Base-by-base conservation (phyloP, 352 stramenopile genomes). In the Phytopythium boreale region DNA sequence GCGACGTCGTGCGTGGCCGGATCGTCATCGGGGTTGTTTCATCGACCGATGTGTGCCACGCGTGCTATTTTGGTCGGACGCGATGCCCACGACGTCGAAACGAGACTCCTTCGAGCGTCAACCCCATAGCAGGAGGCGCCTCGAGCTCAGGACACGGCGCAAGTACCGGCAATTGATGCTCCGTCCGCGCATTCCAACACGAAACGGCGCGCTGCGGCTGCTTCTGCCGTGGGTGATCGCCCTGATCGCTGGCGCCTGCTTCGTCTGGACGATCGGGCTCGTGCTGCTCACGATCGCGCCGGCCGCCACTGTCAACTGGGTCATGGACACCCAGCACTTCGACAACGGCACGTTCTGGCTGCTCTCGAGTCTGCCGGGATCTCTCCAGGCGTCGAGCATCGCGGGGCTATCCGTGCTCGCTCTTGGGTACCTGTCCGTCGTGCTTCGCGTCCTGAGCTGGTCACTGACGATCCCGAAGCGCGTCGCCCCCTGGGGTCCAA, bases 281-380 rank as follows among this genome's bases (percentile, higher is more conserved):
- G 52, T 74, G 19, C 26, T 71, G 14, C 36, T 80, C 2, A 76
- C 64, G n/a, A 36, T 70, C 6, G 39, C 43, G 4, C 70, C 70
- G 0, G 76, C 62, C 11, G 53, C 64, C n/a, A 77, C 58, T 0
- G 68, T 76, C 27, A 80, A 77, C 36, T 46, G 31, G 11, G 57
- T 76, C 47, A 77, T 77, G 68, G 58, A 66, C 37, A 77, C 73
- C 0, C 29, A 62, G 17, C 63, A 56, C 9, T 71, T 74, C 15
- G 67, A 80, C 44, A 49, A 70, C 26, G 70, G 73, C 2, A 61
- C 60, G 2, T 80, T 77, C 44, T 80, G 73, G 67, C 50, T 71
- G 19, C 53, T 77, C 7, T 65, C 11, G 14, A 59, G 73, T 15
- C 61, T 69, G 9, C 56, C 60, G 7, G 29, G 31, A 6, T 27